phyloP scores from a whole-genome alignment of 1,284 basidiomycete species.

The Sanghuangporus baumii region DNA sequence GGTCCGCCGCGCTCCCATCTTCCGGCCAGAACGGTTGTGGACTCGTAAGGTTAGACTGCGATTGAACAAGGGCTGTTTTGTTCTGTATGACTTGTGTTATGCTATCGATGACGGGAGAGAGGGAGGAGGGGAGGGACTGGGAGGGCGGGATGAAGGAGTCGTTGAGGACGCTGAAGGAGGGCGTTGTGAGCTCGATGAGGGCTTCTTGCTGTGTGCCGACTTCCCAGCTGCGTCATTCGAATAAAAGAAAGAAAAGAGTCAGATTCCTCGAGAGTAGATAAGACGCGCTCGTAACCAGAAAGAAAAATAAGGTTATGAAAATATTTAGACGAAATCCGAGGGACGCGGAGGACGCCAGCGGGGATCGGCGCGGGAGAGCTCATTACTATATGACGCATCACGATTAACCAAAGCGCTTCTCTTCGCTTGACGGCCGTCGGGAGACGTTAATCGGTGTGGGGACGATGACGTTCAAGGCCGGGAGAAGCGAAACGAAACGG shows the following conservation, averaged over 20 bases:
- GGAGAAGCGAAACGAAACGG: not conserved
- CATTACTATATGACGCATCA: too few relatives aligned
- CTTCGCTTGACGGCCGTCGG: not conserved
- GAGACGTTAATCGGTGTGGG: not conserved
- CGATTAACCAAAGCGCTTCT: not conserved
- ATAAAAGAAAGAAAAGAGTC: not conserved
- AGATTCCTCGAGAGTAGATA: not conserved
- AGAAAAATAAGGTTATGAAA: too few relatives aligned
- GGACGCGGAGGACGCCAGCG: too few relatives aligned
- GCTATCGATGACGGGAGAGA: constrained; percentile 48
- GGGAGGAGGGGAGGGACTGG: constrained; percentile 30
- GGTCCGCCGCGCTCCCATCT: constrained; percentile 72
- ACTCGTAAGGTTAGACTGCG: constrained; percentile 27
- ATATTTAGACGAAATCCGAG: too few relatives aligned
- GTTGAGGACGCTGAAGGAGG: constrained; percentile 57
- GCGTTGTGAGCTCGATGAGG: constrained; percentile 62
- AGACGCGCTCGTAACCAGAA: not conserved
- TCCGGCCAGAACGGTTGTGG: constrained; percentile 48
- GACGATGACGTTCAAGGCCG: not conserved
- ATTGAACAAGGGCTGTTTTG: constrained; percentile 35
- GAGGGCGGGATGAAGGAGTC: constrained; percentile 25
- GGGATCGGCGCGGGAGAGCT: too few relatives aligned
- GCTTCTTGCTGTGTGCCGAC: constrained; percentile 74
- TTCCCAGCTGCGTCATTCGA: constrained; percentile 60
- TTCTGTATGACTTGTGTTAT: constrained; percentile 49